Base-by-base conservation (phyloP, 345 rosid species). In the Ricinus communis region DNA sequence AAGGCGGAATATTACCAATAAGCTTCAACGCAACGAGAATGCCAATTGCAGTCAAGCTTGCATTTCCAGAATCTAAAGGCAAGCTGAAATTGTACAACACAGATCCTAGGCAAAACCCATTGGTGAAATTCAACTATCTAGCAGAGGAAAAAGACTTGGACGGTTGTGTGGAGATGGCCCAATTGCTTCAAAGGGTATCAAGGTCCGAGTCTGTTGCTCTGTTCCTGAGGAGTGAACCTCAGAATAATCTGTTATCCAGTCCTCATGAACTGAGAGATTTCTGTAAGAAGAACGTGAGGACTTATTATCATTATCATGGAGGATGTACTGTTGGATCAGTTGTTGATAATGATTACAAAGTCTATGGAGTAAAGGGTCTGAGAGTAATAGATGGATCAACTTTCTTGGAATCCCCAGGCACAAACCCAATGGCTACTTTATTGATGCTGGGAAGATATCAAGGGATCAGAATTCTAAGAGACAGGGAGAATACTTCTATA, bases 351-450 rank as follows among this genome's bases (percentile, higher is more conserved):
- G 82, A 85, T 16, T 90, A 84, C 15, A 85, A 74, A 55, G 90
- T 87, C n/a, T 59, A 73, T 25, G 87, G 93, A n/a, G 76, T 77
- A 4, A 65, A 81, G 58, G 73, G 88, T 1, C 62, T 89, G 71
- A 86, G 95, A 76, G 91, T 91, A 0, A 68, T 89, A 5, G 96
- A 93, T 68, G 91, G 93, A 4, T 91, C 93, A 50, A 93, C 95
- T 16, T 84, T 89, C 51, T 61, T 69, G 57, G 91, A 84, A 64
- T 90, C 95, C 21, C 98, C 95, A 0, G 97, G 97, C 16, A 87
- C 95, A 24, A 91, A 89, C 57, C 97, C 98, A 21, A 88, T 87
- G 96, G 93, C 93, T 0, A 87, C 95, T 1, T 74, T 85, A 5
- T 21, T 88, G 69, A 90, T 90, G 93, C 78, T 88, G 28, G 98